Evolutionary conservation across 768 basidiomycete genomes (phyloP).

Genomic region (Mycena chlorophos): DNA sequence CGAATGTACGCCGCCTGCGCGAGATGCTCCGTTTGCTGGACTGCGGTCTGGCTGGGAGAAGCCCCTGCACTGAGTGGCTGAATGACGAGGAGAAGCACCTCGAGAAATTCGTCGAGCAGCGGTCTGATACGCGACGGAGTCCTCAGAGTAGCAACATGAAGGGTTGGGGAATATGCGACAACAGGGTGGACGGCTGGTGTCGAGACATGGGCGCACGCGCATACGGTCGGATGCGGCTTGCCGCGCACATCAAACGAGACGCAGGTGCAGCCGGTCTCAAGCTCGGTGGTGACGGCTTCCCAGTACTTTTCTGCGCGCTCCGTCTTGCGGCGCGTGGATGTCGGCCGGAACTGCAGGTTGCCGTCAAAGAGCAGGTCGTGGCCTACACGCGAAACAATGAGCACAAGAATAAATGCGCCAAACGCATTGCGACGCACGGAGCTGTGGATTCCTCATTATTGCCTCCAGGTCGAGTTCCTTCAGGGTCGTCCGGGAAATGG

Average conservation of each 20-base stretch:
- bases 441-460: constrained; percentile 86
- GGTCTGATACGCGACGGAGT: constrained; percentile 71
- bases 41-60: constrained; percentile 57
- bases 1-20: constrained; percentile 67
- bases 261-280: constrained; percentile 82
- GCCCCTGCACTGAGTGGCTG: constrained; percentile 70
- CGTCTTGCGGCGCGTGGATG: constrained; percentile 69
- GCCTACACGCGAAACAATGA: constrained; percentile 43
- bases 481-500: constrained; percentile 81
- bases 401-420: constrained; percentile 16
- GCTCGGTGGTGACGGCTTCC: constrained; percentile 75
- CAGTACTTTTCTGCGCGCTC: constrained; percentile 81
- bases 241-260: constrained; percentile 68
- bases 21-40: constrained; percentile 62
- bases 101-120: constrained; percentile 73
- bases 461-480: constrained; percentile 83
- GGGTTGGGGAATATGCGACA: constrained; percentile 44
- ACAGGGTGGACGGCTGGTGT: constrained; percentile 42
- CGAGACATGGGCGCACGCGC: constrained; percentile 52
- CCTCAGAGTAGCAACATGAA: constrained; percentile 55
- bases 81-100: constrained; percentile 82
- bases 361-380: constrained; percentile 91
- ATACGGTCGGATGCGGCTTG: constrained; percentile 54
- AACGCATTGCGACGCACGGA: constrained; percentile 59
- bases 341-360: constrained; percentile 78